Percentiles rank a stretch among this genome's conserved stretches.
Conservation (phyloP, 2,329 filamentous ascomycete species). For the Apiospora kogelbergensis region DNA sequence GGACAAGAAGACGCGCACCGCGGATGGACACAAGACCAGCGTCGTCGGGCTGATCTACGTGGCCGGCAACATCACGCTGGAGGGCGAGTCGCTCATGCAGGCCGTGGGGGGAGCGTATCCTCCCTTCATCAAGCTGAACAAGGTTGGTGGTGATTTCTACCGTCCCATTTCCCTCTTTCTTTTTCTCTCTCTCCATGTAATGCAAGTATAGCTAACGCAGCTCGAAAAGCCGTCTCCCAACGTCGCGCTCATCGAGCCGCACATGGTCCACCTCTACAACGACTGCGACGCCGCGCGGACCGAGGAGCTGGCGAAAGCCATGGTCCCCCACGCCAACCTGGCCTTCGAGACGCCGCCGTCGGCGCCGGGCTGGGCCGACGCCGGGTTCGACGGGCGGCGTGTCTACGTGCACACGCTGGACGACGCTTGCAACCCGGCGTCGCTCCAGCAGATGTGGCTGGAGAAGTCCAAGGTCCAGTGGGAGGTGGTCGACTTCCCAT, state of each 20-base stretch:
- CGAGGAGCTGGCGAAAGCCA: conserved; percentile 12
- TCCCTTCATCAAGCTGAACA: conserved; percentile 21
- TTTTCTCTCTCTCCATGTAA: no score
- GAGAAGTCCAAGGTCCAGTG: conserved; percentile 24
- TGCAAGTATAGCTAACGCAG: not conserved
- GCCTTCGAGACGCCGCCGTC: conserved; percentile 20
- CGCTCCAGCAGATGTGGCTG: conserved; percentile 23
- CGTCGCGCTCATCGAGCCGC: conserved; percentile 22
- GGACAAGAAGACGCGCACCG: conserved; percentile 19
- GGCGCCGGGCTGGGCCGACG: conserved; percentile 21
- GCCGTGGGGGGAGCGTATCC: conserved; percentile 20
- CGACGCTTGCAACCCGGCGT: conserved; percentile 22
- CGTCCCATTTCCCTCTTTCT: no score
- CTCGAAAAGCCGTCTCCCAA: conserved; percentile 15
- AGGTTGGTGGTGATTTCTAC: conserved; percentile 8
- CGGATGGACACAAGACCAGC: conserved; percentile 13
- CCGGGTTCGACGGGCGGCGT: conserved; percentile 19
- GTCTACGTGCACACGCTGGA: conserved; percentile 21
- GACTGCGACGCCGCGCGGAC: conserved; percentile 19
- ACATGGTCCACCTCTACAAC: conserved; percentile 23
- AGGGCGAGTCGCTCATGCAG: conserved; percentile 18
- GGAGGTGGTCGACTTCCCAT: conserved; percentile 24
- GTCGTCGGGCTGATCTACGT: conserved; percentile 23
- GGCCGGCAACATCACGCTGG: conserved; percentile 20
- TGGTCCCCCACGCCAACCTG: conserved; percentile 19